A percentile compares a stretch with the other conserved stretches of the same genome.
Conservation (phyloP, 768 basidiomycete genomes). For the Hydnomerulius pinastri region DNA sequence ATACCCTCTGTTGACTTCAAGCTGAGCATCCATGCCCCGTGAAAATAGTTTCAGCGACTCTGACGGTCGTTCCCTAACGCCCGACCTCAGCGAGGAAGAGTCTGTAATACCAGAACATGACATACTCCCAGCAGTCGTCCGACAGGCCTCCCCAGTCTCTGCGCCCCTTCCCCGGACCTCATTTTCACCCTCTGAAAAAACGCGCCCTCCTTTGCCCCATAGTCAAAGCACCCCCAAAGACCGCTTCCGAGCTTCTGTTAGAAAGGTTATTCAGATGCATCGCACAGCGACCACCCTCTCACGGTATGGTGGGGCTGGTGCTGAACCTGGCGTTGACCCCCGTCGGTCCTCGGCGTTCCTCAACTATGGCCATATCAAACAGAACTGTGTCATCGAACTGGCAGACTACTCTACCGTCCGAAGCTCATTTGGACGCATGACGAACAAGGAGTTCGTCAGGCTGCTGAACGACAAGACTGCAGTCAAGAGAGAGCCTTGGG, state of each 20-base stretch:
- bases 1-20: not conserved
- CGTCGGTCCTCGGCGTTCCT: slow-evolving; percentile 57
- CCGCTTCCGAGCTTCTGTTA: slow-evolving; percentile 54
- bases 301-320: slow-evolving; percentile 47
- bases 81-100: slow-evolving; percentile 57
- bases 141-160: not conserved
- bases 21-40: slow-evolving; percentile 52
- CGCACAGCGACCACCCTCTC: slow-evolving; percentile 46
- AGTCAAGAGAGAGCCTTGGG: slow-evolving; percentile 56
- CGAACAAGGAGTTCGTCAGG: slow-evolving; percentile 60
- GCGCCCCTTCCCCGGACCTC: not conserved
- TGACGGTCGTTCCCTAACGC: slow-evolving; percentile 64
- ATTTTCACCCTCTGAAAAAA: not conserved
- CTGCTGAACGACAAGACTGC: slow-evolving; percentile 48
- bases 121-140: slow-evolving; percentile 18
- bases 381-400: slow-evolving; percentile 67
- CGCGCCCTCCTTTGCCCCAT: not conserved
- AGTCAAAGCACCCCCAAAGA: slow-evolving; percentile 42
- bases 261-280: slow-evolving; percentile 64
- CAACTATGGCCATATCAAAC: slow-evolving; percentile 55
- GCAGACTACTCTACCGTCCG: slow-evolving; percentile 64
- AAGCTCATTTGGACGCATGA: slow-evolving; percentile 54
- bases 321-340: slow-evolving; percentile 73
- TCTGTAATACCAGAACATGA: slow-evolving; percentile 14
- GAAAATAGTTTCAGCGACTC: slow-evolving; percentile 71